Evolutionary conservation across 2,329 filamentous ascomycete species (phyloP).

Genomic region (Microcyclospora tardicrescens): DNA sequence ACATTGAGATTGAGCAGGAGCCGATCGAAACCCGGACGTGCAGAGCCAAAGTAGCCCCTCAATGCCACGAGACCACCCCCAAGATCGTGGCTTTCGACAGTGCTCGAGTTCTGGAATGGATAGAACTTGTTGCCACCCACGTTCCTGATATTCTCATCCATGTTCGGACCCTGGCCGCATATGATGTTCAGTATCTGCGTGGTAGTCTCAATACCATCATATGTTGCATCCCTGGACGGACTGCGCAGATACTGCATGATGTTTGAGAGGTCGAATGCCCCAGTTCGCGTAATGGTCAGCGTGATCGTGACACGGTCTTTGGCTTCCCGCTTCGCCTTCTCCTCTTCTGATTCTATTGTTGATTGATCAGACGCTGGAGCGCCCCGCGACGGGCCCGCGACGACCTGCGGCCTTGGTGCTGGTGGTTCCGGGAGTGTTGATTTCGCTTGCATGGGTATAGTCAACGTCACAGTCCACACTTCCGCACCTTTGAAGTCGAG

Average conservation of each 20-base stretch:
- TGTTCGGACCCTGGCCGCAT: background rate
- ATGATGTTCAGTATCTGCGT: slow-evolving; percentile 18
- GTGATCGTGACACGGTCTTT: slow-evolving; percentile 22
- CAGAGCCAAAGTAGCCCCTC: slow-evolving; percentile 1
- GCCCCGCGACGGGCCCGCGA: too few species aligned
- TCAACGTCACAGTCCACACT: slow-evolving; percentile 17
- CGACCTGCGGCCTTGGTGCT: background rate
- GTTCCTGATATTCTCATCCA: background rate
- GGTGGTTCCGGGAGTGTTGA: background rate
- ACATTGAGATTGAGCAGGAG: slow-evolving; percentile 3
- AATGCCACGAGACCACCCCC: slow-evolving; percentile 1
- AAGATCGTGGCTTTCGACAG: slow-evolving; percentile 1
- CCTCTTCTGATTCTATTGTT: background rate
- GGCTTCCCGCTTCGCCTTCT: slow-evolving; percentile 9
- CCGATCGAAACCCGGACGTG: slow-evolving; percentile 1
- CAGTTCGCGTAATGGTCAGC: slow-evolving; percentile 24
- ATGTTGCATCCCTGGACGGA: slow-evolving; percentile 22
- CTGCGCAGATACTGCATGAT: slow-evolving; percentile 33
- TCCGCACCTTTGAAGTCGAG: slow-evolving; percentile 10
- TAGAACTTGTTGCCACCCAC: slow-evolving; percentile 31
- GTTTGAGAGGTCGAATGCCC: slow-evolving; percentile 25
- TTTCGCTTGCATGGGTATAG: slow-evolving; percentile 9
- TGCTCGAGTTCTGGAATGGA: background rate
- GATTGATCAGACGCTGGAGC: slow-evolving; percentile 2
- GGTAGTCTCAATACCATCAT: slow-evolving; percentile 35